These are phyloP conservation scores for Cercophora sp. DNA, from an alignment of 495 filamentous ascomycete species.

Conservation along the genomic window DNA sequence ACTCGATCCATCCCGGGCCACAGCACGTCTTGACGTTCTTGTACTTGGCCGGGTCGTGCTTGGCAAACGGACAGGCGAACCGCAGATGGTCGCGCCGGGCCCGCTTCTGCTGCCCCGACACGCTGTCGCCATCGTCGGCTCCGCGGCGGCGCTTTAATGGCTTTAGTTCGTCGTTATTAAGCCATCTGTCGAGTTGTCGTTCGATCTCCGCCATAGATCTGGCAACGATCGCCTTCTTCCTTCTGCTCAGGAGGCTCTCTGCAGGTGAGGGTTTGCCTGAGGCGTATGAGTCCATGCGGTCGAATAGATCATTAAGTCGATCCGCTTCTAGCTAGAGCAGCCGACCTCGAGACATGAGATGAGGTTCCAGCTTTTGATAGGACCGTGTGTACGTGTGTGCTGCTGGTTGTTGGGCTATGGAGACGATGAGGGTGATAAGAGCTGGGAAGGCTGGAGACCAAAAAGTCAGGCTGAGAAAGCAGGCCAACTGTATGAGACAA, in stretches of 20 bases:
- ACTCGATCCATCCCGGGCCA: slow-evolving; percentile 39
- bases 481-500: no score
- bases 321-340: slow-evolving; percentile 21
- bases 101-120: slow-evolving; percentile 15
- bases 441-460: no score
- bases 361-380: no score
- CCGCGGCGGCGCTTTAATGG: background rate
- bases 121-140: background rate
- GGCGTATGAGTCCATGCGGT: slow-evolving; percentile 29
- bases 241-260: slow-evolving; percentile 23
- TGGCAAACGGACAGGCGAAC: slow-evolving; percentile 43
- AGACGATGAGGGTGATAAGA: no score
- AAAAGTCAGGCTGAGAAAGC: no score
- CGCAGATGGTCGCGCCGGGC: slow-evolving; percentile 11
- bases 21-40: slow-evolving; percentile 34
- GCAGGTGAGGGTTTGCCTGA: slow-evolving; percentile 24
- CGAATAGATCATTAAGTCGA: slow-evolving; percentile 15
- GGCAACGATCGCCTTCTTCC: slow-evolving; percentile 27
- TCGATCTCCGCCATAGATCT: slow-evolving; percentile 29
- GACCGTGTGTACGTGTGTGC: no score
- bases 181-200: slow-evolving; percentile 21
- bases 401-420: no score
- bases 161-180: slow-evolving; percentile 18
- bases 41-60: slow-evolving; percentile 35
- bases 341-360: slow-evolving; percentile 30